A percentile compares a stretch with the other conserved stretches of the same genome.
These are phyloP conservation scores for Tetrapyrgos nigripes DNA, from an alignment of 1,284 basidiomycete genomes.

Conservation along the genomic window DNA sequence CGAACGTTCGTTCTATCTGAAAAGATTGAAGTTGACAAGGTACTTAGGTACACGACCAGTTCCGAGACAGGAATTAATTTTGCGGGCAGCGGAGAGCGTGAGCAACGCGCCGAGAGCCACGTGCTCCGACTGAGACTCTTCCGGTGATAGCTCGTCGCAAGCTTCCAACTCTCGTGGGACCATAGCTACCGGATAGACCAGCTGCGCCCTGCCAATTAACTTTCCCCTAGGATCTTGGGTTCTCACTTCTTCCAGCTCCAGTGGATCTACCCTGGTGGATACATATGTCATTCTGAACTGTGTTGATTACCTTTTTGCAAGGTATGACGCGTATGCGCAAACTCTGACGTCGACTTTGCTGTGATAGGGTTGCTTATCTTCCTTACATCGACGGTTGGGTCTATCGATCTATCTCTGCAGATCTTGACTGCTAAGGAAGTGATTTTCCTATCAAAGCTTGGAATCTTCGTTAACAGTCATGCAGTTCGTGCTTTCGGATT, in stretches of 20 bases:
- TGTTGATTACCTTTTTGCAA: no score
- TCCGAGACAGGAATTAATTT: background rate
- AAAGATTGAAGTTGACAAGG: background rate
- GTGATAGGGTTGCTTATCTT: no score
- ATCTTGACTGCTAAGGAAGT: no score
- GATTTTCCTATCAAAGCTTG: no score
- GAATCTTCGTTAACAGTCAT: no score
- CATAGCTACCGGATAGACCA: background rate
- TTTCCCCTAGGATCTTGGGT: background rate
- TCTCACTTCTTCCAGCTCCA: background rate
- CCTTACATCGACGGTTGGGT: no score
- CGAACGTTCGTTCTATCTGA: background rate
- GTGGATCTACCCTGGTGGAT: background rate
- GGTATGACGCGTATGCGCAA: no score
- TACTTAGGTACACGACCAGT: background rate
- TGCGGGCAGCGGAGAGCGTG: background rate
- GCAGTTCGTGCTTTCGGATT: no score
- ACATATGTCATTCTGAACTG: background rate
- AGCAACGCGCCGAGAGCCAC: background rate
- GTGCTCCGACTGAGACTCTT: background rate
- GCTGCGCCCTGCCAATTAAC: background rate
- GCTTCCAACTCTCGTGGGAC: background rate
- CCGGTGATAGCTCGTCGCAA: background rate
- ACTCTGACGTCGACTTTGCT: no score
- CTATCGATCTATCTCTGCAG: no score